Base-by-base conservation (phyloP, 1,139 yeast species). In the Scheffersomyces illinoinensis region DNA sequence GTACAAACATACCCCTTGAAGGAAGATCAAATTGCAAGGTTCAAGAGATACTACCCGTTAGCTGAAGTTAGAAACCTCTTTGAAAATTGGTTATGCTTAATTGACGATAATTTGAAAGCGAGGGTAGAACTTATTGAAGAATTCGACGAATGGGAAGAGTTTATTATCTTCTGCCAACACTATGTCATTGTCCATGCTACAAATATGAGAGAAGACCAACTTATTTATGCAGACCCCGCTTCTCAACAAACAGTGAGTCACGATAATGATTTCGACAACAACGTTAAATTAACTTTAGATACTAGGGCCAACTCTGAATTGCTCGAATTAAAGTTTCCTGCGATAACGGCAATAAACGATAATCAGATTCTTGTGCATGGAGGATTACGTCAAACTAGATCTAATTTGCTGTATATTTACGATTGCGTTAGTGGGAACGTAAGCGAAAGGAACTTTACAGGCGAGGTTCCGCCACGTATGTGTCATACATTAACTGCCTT, bases 61-160 rank as follows among this genome's bases (percentile, higher is more conserved):
- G 86, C 84, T 1, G 86, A 85, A 60, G 83, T 87, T 1, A 75
- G 79, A 43, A 86, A 89, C 66, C 73, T 91, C 64, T 79, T 77
- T 67, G 83, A 78, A 61, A 86, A 78, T 74, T 92, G 96, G 91
- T 69, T 68, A 43, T 71, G 66, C 53, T 76, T 76, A 58, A 76
- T 87, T 4, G 71, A 79, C 8, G 65, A 66, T 2, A 77, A 75
- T 0, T 70, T 76, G n/a, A 85, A 83, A 65, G 52, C 62, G 0
- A 71, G 74, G 55, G 82, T 91, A 19, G 79, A 78, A 17, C 58
- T 70, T 1, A 80, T 88, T 33, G 96, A 91, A 69, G 84, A 84
- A 8, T 91, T 91, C 71, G 97, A 91, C 69, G 97, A 91, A 72
- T 84, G 91, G 86, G 97, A 91, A 71, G 97, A 91, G 70, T 90